Evolutionary conservation across 805 yeast genomes (phyloP), one percentile per base, ranked within the genome.

Genomic region (Yarrowia yakushimensis): DNA sequence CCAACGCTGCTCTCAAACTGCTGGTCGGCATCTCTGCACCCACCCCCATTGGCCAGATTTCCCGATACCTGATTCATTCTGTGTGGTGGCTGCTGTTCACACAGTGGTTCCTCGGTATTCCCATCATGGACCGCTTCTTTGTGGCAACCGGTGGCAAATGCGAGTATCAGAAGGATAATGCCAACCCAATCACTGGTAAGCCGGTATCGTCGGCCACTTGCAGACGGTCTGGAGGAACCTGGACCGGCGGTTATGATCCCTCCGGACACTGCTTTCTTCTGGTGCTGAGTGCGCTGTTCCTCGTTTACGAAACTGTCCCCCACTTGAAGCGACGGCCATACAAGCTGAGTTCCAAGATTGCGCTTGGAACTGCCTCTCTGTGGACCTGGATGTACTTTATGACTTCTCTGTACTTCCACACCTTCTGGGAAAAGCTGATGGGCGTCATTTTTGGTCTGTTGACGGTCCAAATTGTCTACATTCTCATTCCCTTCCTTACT

Each of bases 231-330:
- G 90, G 85, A 57, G 87, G 98, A 0, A 63, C 69, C 15, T 88
- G 93, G 94, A 65, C 67, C 8, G 90, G 97, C 0, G 99, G 99
- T 0, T 97, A 90, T 71, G 99, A 94, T 75, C 97, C 98, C 5
- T 86, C 93, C 65, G 99, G 99, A 0, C 99, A 94, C 71, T 86
- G 90, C 1, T 94, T 92, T 68, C 72, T 94, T 42, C 76, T 93
- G 46, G 80, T 86, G 5, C 87, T 86, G 64, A 79, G 89, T 9
- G 81, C 86, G 30, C 71, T 86, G 62, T 81, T 87, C 63, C 69
- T 93, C 66, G 77, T 88, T 69, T 83, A 84, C 63, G 97, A 92
- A 70, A 70, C 83, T 8, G 64, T 78, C 22, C 84, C 82, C 65
- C 43, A 52, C 18, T 23, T 52, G 25, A 34, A 36, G 43, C 42